A percentile compares a stretch with the other conserved stretches of the same genome.
These are phyloP conservation scores for Candida caryicola DNA, from an alignment of 805 yeast species.

Conservation along the genomic window DNA sequence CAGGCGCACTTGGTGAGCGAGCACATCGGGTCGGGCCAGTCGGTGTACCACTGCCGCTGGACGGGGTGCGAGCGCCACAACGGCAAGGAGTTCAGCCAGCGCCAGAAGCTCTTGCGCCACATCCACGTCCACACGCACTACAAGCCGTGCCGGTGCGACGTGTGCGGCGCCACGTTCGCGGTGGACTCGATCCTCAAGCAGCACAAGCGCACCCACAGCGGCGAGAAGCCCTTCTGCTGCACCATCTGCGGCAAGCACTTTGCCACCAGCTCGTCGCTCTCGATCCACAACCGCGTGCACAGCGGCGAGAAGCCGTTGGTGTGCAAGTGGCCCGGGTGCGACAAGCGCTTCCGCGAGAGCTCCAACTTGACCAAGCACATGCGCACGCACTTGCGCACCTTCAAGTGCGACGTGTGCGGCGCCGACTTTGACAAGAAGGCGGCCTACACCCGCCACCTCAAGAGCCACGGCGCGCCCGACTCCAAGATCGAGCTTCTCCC, in stretches of 20 bases:
- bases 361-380: conserved; percentile 86
- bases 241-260: conserved; percentile 70
- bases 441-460: conserved; percentile 40
- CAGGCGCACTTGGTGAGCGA: conserved; percentile 65
- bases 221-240: conserved; percentile 84
- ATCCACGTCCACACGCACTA: conserved; percentile 84
- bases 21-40: conserved; percentile 76
- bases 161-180: conserved; percentile 71
- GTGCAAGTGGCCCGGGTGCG: conserved; percentile 80
- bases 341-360: conserved; percentile 81
- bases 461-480: conserved; percentile 6
- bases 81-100: conserved; percentile 64
- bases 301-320: conserved; percentile 85
- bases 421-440: conserved; percentile 48
- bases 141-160: conserved; percentile 70
- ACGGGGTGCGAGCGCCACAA: conserved; percentile 62
- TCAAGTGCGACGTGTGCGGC: conserved; percentile 51
- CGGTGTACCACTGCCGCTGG: conserved; percentile 75
- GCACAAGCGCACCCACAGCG: conserved; percentile 82
- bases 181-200: conserved; percentile 75
- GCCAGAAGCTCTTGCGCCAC: conserved; percentile 85
- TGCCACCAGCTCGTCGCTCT: conserved; percentile 77
- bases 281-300: conserved; percentile 82
- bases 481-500: not conserved
- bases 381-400: conserved; percentile 64